phyloP scores from a whole-genome alignment of 2,329 filamentous ascomycete species.

The Botrytis porri region DNA sequence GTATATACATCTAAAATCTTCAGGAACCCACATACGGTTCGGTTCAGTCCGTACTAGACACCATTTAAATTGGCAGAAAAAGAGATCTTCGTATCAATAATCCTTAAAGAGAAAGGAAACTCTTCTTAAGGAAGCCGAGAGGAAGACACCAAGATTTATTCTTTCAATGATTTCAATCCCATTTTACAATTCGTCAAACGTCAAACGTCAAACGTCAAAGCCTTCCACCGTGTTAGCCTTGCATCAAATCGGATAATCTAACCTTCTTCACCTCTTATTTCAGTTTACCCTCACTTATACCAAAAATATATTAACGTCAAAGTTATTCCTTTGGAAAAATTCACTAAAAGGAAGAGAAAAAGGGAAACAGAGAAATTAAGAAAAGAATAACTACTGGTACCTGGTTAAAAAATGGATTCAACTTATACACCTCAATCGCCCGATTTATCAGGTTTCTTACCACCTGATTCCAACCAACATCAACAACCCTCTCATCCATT shows the following conservation, averaged over 20 bases:
- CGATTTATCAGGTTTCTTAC: conserved; percentile 37
- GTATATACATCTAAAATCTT: not conserved
- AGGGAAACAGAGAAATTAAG: conserved; percentile 14
- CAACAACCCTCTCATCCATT: conserved; percentile 11
- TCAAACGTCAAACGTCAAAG: not conserved
- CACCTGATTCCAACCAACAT: conserved; percentile 30
- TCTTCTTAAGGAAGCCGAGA: not conserved
- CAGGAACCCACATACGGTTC: not conserved
- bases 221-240: conserved; percentile 25
- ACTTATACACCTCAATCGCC: conserved; percentile 39
- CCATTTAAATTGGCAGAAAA: not conserved
- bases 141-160: not conserved
- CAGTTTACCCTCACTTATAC: not conserved
- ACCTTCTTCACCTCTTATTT: not conserved
- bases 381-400: conserved; percentile 1
- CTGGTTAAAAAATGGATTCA: conserved; percentile 28
- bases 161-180: not conserved
- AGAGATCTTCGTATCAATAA: not conserved
- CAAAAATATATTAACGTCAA: conserved; percentile 16
- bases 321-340: conserved; percentile 12
- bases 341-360: conserved; percentile 9
- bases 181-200: not conserved
- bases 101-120: not conserved
- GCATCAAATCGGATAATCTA: conserved; percentile 24
- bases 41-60: not conserved